Evolutionary conservation across 306 rosid species (phyloP).

Genomic region (Acacia acuminata): DNA sequence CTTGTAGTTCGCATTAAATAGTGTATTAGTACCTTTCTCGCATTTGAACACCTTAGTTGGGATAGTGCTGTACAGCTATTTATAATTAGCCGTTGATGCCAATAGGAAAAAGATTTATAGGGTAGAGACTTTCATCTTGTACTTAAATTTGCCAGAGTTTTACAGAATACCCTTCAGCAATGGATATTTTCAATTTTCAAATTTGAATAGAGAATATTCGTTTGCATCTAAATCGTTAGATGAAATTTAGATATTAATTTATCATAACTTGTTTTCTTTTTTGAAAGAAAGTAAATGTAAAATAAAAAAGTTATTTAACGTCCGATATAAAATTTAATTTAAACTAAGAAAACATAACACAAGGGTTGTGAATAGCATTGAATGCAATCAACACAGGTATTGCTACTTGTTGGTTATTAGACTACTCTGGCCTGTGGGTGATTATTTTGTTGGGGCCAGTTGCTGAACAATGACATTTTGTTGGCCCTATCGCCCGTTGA

Average conservation of each 20-base stretch:
- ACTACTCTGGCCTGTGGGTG: constrained; percentile 16
- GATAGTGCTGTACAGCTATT: background rate
- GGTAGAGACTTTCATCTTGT: background rate
- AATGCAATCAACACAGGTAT: constrained; percentile 8
- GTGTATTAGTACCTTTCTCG: background rate
- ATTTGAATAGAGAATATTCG: background rate
- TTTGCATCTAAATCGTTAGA: background rate
- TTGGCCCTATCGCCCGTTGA: background rate
- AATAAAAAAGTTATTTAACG: background rate
- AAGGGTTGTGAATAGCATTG: background rate
- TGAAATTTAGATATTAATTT: background rate
- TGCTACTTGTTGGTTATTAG: background rate
- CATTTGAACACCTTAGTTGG: constrained; percentile 25
- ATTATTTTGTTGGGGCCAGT: background rate
- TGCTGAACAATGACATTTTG: constrained; percentile 25
- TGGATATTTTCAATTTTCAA: no score
- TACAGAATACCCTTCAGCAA: no score
- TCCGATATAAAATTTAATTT: no score
- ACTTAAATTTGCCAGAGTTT: no score
- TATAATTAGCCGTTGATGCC: background rate
- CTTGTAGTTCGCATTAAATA: background rate
- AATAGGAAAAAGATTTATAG: background rate
- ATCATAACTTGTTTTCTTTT: no score
- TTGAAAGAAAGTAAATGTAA: no score
- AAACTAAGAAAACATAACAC: background rate